Percentiles rank a stretch among this genome's conserved stretches.
Conservation (phyloP, 2,329 filamentous ascomycete genomes). For the Microthyrium microscopicum region DNA sequence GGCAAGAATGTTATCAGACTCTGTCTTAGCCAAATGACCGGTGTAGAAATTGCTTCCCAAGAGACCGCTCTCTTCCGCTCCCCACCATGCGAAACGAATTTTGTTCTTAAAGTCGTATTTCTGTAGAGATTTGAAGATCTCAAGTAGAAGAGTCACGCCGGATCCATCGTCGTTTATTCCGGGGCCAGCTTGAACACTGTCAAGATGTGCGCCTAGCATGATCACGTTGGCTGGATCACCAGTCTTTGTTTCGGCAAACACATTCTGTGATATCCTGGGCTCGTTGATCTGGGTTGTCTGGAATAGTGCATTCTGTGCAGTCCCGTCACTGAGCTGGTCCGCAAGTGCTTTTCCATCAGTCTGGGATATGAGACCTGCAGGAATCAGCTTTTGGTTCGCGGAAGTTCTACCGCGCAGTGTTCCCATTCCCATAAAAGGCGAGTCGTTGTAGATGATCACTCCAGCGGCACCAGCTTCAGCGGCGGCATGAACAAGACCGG, state of each 20-base stretch:
- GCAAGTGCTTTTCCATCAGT: constrained; percentile 26
- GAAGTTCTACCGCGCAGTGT: constrained; percentile 23
- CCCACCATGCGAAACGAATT: constrained; percentile 52
- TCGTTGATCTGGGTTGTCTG: constrained; percentile 30
- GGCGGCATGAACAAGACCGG: constrained; percentile 23
- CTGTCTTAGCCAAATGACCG: constrained; percentile 34
- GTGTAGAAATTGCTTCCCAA: constrained; percentile 40
- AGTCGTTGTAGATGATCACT: constrained; percentile 27
- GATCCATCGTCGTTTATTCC: constrained; percentile 33
- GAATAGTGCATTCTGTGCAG: constrained; percentile 24
- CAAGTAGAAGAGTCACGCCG: constrained; percentile 36
- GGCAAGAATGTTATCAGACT: constrained; percentile 45
- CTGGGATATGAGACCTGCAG: constrained; percentile 26
- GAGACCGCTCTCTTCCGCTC: constrained; percentile 49
- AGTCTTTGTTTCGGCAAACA: constrained; percentile 43
- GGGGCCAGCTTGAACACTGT: constrained; percentile 45
- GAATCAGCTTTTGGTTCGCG: constrained; percentile 20
- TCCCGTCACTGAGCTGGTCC: constrained; percentile 23
- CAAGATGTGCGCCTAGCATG: constrained; percentile 48
- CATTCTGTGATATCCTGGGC: constrained; percentile 39
- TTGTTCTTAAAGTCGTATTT: constrained; percentile 46
- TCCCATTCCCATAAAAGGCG: constrained; percentile 22
- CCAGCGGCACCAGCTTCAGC: constrained; percentile 23
- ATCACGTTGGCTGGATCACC: constrained; percentile 48
- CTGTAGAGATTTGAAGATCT: constrained; percentile 42